Evolutionary conservation across 768 basidiomycete genomes (phyloP).

Genomic region (Tylopilus plumbeoviolaceoides): DNA sequence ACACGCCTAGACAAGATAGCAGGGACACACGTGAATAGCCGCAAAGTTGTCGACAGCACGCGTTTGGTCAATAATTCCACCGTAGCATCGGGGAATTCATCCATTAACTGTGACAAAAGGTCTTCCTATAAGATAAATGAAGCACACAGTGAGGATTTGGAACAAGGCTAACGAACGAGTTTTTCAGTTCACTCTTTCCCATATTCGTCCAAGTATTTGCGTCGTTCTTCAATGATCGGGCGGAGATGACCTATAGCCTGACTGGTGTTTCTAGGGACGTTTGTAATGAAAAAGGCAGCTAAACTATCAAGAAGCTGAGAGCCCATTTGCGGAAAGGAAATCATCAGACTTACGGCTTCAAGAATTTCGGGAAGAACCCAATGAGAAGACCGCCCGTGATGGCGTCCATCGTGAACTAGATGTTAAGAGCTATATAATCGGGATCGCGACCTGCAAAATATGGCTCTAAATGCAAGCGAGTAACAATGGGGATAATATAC

Average conservation of each 20-base stretch:
- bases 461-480: no score
- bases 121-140: neutral
- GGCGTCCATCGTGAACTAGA: neutral
- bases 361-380: no score
- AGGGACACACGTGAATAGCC: no score
- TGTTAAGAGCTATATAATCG: neutral
- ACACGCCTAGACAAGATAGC: no score
- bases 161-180: slow-evolving; percentile 25
- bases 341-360: no score
- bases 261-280: neutral
- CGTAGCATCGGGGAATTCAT: no score
- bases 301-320: no score
- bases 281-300: slow-evolving; percentile 6
- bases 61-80: neutral
- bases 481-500: slow-evolving; percentile 25
- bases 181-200: slow-evolving; percentile 29
- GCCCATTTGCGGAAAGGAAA: no score
- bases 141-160: neutral
- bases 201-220: slow-evolving; percentile 16
- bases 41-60: neutral
- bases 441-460: neutral
- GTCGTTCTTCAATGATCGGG: slow-evolving; percentile 31
- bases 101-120: neutral
- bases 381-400: neutral
- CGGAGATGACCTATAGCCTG: slow-evolving; percentile 13